Evolutionary conservation across 129 eudicot genomes (phyloP).

Genomic region (Kitagawia praeruptora): DNA sequence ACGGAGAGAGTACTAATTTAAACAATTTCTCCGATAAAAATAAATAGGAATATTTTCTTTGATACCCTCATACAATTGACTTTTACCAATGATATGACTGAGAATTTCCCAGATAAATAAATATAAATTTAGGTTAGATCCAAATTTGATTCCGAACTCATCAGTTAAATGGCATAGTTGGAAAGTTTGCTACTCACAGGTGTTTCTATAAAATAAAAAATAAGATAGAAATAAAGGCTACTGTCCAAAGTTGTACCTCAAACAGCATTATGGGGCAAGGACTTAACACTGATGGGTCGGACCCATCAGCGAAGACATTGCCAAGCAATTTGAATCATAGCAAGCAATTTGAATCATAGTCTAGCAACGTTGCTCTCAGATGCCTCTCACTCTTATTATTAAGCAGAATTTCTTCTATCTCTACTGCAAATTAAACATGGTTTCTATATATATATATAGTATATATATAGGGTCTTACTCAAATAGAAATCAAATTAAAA

Average conservation of each 20-base stretch:
- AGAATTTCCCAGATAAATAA: no score
- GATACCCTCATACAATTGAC: no score
- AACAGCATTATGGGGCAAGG: constrained; percentile 12
- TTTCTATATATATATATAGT: no score
- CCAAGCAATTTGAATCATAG: not conserved
- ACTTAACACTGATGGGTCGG: constrained; percentile 13
- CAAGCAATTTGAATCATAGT: not conserved
- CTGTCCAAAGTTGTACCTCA: constrained; percentile 8
- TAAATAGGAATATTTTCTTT: no score
- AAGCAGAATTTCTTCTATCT: not conserved
- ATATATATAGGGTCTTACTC: no score
- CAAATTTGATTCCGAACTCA: no score
- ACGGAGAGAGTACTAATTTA: no score
- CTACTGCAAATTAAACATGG: not conserved
- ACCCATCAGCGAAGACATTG: constrained; percentile 14
- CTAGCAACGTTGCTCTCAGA: not conserved
- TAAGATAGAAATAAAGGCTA: not conserved
- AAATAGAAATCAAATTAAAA: no score
- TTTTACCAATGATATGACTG: no score
- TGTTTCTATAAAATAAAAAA: not conserved
- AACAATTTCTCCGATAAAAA: no score
- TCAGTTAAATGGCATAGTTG: no score
- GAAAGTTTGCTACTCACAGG: not conserved
- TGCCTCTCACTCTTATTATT: not conserved
- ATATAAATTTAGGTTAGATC: no score